These are phyloP conservation scores for Syncephalastrum contaminatum DNA, from an alignment of 371 early-diverging fungal species.

Conservation along the genomic window DNA sequence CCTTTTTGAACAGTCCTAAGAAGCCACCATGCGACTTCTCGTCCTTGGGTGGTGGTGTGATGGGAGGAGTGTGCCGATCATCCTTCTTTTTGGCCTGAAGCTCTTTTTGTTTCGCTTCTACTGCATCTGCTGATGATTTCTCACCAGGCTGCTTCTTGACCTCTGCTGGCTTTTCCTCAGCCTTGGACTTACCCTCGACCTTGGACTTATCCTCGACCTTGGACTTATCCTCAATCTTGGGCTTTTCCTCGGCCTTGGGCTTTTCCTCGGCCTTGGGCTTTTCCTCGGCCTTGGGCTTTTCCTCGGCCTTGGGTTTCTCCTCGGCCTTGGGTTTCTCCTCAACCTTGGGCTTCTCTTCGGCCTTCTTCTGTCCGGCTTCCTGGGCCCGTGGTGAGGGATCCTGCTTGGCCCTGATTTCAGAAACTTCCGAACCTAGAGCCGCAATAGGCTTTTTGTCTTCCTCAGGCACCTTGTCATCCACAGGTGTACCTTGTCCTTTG, in stretches of 20 bases:
- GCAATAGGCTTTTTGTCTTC: not conserved
- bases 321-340: not conserved
- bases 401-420: not conserved
- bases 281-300: not conserved
- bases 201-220: too few relatives aligned
- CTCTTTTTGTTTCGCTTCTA: not conserved
- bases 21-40: not conserved
- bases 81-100: not conserved
- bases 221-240: not conserved
- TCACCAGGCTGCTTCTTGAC: not conserved
- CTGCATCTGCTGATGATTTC: conserved; percentile 1
- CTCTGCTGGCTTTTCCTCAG: not conserved
- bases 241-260: not conserved
- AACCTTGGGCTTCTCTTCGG: not conserved
- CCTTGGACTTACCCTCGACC: too few relatives aligned
- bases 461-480: not conserved
- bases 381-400: not conserved
- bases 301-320: not conserved
- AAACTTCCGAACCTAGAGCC: too few relatives aligned
- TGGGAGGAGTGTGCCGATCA: not conserved
- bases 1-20: conserved; percentile 5
- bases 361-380: not conserved
- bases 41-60: conserved; percentile 7
- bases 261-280: not conserved
- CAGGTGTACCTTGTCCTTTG: not conserved